A percentile compares a stretch with the other conserved stretches of the same genome.
These are phyloP conservation scores for Hypoxylon sp. DNA, from an alignment of 2,329 filamentous ascomycete genomes.

Conservation along the genomic window DNA sequence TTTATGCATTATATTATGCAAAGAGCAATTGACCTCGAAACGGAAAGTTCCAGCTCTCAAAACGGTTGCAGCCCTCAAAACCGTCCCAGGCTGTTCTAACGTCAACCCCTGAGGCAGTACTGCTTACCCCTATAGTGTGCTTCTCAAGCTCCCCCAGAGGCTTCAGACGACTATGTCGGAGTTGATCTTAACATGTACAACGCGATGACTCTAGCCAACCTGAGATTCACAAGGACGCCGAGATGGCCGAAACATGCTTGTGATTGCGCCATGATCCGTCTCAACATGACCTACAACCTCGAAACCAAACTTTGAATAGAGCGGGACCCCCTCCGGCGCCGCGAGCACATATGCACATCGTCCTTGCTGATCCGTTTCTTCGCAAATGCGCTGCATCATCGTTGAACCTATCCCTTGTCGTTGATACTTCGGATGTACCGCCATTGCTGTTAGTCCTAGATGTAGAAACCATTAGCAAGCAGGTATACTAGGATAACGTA, in stretches of 20 bases:
- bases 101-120: too few species aligned
- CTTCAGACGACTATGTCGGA: background rate
- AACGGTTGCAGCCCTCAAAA: background rate
- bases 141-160: background rate
- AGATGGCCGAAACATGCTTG: background rate
- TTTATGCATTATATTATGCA: background rate
- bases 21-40: background rate
- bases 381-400: background rate
- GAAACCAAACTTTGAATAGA: background rate
- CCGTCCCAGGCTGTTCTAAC: background rate
- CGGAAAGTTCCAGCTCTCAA: too few species aligned
- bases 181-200: background rate
- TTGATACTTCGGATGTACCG: background rate
- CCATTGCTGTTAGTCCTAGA: background rate
- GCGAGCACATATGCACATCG: background rate
- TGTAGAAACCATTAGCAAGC: background rate
- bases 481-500: background rate
- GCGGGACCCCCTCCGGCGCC: background rate
- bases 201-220: background rate
- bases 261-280: background rate
- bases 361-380: background rate
- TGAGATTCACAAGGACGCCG: background rate
- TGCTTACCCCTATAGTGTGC: too few species aligned
- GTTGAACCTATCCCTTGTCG: background rate
- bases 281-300: background rate